Base-by-base conservation (phyloP, 2,329 filamentous ascomycete genomes). In the Pseudocercospora eumusae region DNA sequence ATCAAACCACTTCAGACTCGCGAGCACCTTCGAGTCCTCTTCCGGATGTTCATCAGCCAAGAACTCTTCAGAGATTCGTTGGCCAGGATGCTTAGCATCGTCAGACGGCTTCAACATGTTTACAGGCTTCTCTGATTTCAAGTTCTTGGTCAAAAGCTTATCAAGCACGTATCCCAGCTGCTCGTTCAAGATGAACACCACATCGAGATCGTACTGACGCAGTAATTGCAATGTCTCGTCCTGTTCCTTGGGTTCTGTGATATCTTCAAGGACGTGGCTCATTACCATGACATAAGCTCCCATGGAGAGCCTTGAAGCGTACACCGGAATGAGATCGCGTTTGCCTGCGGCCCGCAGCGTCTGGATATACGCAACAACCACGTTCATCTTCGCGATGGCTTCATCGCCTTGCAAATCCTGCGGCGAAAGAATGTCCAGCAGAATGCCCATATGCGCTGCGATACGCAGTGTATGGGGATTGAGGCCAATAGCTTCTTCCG, bases 1-100 rank as follows among this genome's bases (percentile, higher is more conserved):
- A 61, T 91, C 79, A 74, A 93, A 88, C 93, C 93, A 98, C 72
- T 96, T 90, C 62, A 97, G 78, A 40, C 90, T 87, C 60, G 89
- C 84, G 50, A 97, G 91, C 56, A 96, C 82, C 33, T 88, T 85
- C 65, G 93, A 88, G 62, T 89, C 85, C 47, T 82, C 76, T 7
- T 86, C 82, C 9, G 87, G 78, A 9, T 76, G 62, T 13, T 86
- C 81, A 1, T 86, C 84, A 66, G 57, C 64, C 25, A 93, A 85
- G 71, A 96, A 90, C 63, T 89, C 86, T 5, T 83, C 79, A 72
- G 83, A 86, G 59, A 96, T 84, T n/a, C 84, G 81, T 33, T 87
- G 84, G 27, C 89, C 85, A 31, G 80, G 79, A 66, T 80, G 69
- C 9, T 78, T 74, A 15, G 59, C 54, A 23, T 79, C 76, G 36